These are phyloP conservation scores for Hyaloscypha hepaticicola DNA, from an alignment of 495 filamentous ascomycete genomes.

Conservation along the genomic window DNA sequence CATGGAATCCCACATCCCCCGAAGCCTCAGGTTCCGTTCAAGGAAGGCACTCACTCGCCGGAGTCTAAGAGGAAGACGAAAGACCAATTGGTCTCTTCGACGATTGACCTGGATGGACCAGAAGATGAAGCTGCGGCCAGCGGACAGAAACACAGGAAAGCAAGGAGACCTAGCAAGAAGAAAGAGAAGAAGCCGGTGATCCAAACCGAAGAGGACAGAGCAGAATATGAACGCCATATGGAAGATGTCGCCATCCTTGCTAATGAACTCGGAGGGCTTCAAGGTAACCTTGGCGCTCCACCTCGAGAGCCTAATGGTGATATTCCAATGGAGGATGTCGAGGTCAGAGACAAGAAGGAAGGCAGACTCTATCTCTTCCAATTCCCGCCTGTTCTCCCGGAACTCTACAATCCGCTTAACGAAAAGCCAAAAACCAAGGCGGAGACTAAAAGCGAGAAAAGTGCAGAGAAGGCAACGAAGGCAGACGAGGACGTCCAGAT, in stretches of 20 bases:
- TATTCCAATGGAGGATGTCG: constrained; percentile 30
- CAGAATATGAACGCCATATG: constrained; percentile 39
- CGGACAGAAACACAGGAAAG: constrained; percentile 20
- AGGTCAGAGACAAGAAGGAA: constrained; percentile 36
- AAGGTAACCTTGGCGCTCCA: constrained; percentile 7
- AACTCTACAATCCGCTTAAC: constrained; percentile 37
- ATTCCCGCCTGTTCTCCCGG: constrained; percentile 59
- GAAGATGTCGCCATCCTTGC: constrained; percentile 34
- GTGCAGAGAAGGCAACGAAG: constrained; percentile 31
- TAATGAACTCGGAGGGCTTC: constrained; percentile 36
- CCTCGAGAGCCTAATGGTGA: constrained; percentile 34
- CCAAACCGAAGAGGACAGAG: constrained; percentile 43
- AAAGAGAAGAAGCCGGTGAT: constrained; percentile 33
- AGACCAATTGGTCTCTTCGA: not conserved
- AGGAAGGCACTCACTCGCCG: not conserved
- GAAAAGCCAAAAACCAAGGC: constrained; percentile 23
- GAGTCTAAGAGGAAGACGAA: constrained; percentile 1
- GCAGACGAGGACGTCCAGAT: constrained; percentile 28
- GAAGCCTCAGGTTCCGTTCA: not conserved
- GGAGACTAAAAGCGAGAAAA: constrained; percentile 36
- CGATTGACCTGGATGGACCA: not conserved
- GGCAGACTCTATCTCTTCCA: constrained; percentile 64
- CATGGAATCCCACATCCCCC: not conserved
- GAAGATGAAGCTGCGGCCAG: not conserved
- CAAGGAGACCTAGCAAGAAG: constrained; percentile 33